These are phyloP conservation scores for Fusarium udum DNA, from an alignment of 2,329 filamentous ascomycete species.

Conservation along the genomic window DNA sequence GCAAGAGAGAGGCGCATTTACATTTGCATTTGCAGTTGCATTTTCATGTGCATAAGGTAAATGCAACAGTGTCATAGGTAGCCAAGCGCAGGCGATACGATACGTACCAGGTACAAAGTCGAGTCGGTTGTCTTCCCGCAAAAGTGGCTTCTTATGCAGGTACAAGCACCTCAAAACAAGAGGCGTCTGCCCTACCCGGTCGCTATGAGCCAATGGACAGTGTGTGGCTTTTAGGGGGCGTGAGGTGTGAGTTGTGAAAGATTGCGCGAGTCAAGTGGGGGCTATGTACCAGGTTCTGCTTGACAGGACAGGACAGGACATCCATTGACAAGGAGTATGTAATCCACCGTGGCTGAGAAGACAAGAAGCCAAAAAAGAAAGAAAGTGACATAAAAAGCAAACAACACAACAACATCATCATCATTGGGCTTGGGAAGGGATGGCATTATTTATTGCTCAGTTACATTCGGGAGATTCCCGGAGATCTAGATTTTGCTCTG, in stretches of 20 bases:
- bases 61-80: neutral
- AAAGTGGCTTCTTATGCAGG: constrained; percentile 37
- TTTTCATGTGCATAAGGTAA: neutral
- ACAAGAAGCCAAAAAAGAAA: neutral
- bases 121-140: constrained; percentile 36
- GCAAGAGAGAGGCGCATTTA: constrained; percentile 25
- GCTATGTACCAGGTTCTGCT: neutral
- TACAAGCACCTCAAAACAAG: constrained; percentile 25
- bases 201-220: constrained; percentile 14
- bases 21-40: neutral
- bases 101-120: constrained; percentile 11
- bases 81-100: too few species aligned
- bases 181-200: constrained; percentile 26
- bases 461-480: constrained; percentile 20
- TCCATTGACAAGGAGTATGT: neutral
- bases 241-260: neutral
- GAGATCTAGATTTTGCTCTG: neutral
- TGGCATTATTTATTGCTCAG: constrained; percentile 7
- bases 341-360: neutral
- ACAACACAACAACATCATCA: neutral
- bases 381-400: neutral
- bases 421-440: neutral
- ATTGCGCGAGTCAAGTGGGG: constrained; percentile 17
- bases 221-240: constrained; percentile 25
- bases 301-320: neutral